Conservation (phyloP, 1,284 basidiomycete genomes). For the Apiotrichum laibachii region DNA sequence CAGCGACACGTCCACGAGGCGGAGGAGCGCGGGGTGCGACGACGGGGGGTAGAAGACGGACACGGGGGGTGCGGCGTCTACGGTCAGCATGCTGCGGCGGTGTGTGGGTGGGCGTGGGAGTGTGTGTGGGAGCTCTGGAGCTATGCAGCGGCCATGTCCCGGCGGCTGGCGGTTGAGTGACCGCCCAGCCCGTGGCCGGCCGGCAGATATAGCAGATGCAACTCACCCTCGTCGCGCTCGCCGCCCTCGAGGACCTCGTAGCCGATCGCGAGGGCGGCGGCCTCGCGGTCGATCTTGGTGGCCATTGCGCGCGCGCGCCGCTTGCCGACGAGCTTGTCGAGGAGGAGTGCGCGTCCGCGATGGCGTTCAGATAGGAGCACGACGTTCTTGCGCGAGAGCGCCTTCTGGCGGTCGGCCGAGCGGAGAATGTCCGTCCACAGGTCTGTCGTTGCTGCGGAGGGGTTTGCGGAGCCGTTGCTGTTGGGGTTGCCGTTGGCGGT, state of each 20-base stretch:
- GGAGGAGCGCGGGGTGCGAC: constrained; percentile 66
- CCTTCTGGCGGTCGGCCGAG: constrained; percentile 72
- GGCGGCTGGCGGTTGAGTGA: too few species aligned
- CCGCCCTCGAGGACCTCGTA: constrained; percentile 86
- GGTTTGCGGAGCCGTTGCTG: neutral
- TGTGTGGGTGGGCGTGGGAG: neutral
- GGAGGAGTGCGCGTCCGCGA: constrained; percentile 44
- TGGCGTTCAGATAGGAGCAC: constrained; percentile 64
- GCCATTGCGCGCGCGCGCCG: constrained; percentile 2
- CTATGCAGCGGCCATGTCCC: too few species aligned
- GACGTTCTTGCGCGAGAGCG: constrained; percentile 73
- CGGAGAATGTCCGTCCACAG: constrained; percentile 89
- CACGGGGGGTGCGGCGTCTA: constrained; percentile 78
- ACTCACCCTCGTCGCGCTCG: constrained; percentile 81
- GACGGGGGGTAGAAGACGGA: constrained; percentile 88
- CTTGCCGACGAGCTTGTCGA: constrained; percentile 19
- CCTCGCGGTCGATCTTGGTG: constrained; percentile 27
- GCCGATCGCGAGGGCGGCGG: constrained; percentile 70
- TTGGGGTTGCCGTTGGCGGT: neutral
- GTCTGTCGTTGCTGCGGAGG: constrained; percentile 49
- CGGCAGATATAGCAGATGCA: neutral
- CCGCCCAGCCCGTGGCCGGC: too few species aligned
- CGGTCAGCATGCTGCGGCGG: neutral
- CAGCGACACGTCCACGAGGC: constrained; percentile 78
- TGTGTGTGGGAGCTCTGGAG: too few species aligned